Evolutionary conservation across 2,329 filamentous ascomycete species (phyloP), one percentile per base, ranked within the genome.

Genomic region (Bipolaris sorokiniana): DNA sequence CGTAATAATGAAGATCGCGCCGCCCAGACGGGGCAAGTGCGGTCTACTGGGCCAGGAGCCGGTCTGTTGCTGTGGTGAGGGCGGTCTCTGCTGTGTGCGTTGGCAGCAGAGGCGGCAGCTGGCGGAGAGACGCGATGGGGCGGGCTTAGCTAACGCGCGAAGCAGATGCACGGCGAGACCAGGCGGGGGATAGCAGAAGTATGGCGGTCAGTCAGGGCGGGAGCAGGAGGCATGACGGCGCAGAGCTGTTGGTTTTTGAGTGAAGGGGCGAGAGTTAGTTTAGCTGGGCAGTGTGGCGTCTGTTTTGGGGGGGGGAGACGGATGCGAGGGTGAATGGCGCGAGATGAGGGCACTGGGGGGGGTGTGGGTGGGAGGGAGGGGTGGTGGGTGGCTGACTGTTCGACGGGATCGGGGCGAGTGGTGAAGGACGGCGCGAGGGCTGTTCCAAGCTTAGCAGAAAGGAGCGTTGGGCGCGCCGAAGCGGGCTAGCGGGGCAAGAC

Each of bases 31-130:
- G 71, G 73, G 55, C 65, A 71, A 64, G 72, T 47, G 55, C 59
- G 58, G 66, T 50, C 49, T n/a, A 48, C 51, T 46, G 55, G 71
- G 69, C 60, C 73, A 74, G 69, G 60, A 65, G 70, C 59, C 64
- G 72, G 71, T 62, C 65, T 71, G 73, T 74, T 76, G 73, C 72
- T 71, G 70, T 70, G 69, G 73, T 71, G 69, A 75, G 66, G 64
- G 72, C 72, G 72, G 72, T 73, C 70, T 70, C 66, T 61, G 69
- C 66, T 68, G 62, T 66, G 73, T 76, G 72, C 68, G 73, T 65
- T 76, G 73, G 73, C 73, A 66, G 53, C 20, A 56, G 54, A 54
- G 58, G 56, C 59, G 58, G 54, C 56, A 62, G 62, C 52, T 47
- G 52, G 58, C 59, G 65, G 58, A 54, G 51, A 62, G 58, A 64